Evolutionary conservation across 1,284 basidiomycete species (phyloP), one percentile per base, ranked within the genome.

Genomic region (Hemileia vastatrix): DNA sequence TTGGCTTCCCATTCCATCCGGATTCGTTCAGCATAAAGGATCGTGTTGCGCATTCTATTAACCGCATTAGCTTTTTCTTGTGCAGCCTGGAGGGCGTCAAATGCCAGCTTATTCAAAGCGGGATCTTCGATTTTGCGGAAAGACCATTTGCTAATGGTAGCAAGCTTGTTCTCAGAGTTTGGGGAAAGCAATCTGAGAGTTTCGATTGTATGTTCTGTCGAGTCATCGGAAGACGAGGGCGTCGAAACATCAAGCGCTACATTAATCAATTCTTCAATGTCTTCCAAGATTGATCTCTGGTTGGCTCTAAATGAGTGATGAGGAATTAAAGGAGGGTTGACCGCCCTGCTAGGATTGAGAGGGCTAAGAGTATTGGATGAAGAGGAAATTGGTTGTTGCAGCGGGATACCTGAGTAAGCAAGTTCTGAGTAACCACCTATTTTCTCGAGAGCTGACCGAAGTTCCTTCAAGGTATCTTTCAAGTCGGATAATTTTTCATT

Each of bases 1-100:
- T 84, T 85, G 74, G 89, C 88, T 75, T 97, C 88, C 92, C 94
- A 98, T 77, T 98, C 95, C 70, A 88, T 86, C 76, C 95, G 86
- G 24, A 96, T 89, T 78, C 95, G 95, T 79, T 98, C 95, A 36
- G 91, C 87, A 77, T 98, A 98, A 65, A 90, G 82, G 68, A 99
- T 95, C 23, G 92, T 97, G 75, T 96, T 97, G 77, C 95, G 89
- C 86, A 98, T 87, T 47, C 95, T 86, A 64, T 92, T 90, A 52
- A 97, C 88, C 66, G 87, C 91, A 77, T 93, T 93, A 66, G 93
- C 84, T 81, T 99, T 99, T 76, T 88, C 85, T 40, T 88, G 82
- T 81, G 95, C 88, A 40, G 94, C 83, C 40, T 86, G 83, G 69
- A 93, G 90, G 6, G 86, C 86, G 72, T 98, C 93, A 64, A 85